Percentiles rank a stretch among this genome's conserved stretches.
Conservation (phyloP, 140 eudicot species). For the Cichorium intybus region DNA sequence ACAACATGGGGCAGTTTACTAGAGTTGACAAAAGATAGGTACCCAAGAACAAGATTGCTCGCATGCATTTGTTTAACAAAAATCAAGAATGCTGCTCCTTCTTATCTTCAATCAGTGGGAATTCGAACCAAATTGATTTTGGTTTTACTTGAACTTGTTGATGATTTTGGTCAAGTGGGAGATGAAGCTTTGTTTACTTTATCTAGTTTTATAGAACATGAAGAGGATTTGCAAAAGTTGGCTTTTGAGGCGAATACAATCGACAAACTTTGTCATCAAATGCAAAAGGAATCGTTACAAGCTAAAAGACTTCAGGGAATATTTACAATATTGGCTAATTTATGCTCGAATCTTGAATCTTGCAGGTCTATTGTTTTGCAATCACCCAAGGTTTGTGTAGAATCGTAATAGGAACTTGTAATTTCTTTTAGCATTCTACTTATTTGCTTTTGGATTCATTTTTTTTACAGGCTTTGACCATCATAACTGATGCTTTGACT, state of each 20-base stretch:
- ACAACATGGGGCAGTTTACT: conserved; percentile 48
- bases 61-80: conserved; percentile 74
- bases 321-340: conserved; percentile 58
- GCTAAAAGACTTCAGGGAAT: conserved; percentile 74
- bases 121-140: conserved; percentile 61
- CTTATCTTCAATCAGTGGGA: conserved; percentile 57
- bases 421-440: background rate
- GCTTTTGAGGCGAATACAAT: conserved; percentile 76
- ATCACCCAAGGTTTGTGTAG: conserved; percentile 66
- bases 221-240: conserved; percentile 69
- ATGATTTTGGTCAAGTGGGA: conserved; percentile 93
- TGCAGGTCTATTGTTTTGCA: conserved; percentile 70
- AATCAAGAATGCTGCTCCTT: conserved; percentile 53
- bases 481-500: conserved; percentile 55
- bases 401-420: background rate
- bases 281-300: conserved; percentile 46
- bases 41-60: conserved; percentile 81
- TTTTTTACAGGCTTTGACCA: conserved; percentile 47
- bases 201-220: conserved; percentile 58
- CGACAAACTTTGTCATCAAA: conserved; percentile 59
- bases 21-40: conserved; percentile 70
- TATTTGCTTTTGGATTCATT: conserved; percentile 24
- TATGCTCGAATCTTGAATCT: conserved; percentile 78
- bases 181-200: conserved; percentile 92
- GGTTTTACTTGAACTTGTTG: conserved; percentile 81